These are phyloP conservation scores for Blastobotrys chiropterorum DNA, from an alignment of 805 yeast species.

Conservation along the genomic window DNA sequence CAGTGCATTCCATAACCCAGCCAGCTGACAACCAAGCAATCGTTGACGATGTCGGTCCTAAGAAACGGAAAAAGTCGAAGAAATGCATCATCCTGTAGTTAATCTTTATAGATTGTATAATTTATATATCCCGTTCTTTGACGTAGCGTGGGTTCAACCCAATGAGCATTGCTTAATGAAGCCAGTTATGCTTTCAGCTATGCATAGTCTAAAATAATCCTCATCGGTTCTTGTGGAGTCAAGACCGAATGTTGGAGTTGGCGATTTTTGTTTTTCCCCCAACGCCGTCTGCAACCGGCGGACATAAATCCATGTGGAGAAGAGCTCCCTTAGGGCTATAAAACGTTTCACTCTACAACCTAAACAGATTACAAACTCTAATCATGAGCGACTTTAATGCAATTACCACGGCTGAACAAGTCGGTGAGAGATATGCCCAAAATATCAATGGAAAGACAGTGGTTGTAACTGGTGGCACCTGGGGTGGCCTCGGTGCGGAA, in stretches of 20 bases:
- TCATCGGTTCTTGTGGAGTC: too few relatives aligned
- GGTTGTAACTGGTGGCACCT: conserved; percentile 12
- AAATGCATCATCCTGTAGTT: conserved; percentile 11
- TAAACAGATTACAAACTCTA: too few relatives aligned
- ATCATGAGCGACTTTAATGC: too few relatives aligned
- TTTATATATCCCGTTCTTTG: not conserved
- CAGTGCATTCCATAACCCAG: not conserved
- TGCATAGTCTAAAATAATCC: too few relatives aligned
- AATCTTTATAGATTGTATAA: not conserved
- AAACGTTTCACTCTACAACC: too few relatives aligned
- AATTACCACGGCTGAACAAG: too few relatives aligned
- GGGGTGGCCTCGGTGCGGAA: conserved; percentile 16
- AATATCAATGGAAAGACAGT: conserved; percentile 10
- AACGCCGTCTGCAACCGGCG: too few relatives aligned
- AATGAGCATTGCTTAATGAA: not conserved
- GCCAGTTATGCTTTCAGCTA: not conserved
- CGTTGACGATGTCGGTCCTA: not conserved
- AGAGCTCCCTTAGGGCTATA: too few relatives aligned
- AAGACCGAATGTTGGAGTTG: too few relatives aligned
- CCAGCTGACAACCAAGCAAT: not conserved
- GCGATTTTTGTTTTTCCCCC: too few relatives aligned
- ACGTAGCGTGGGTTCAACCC: not conserved
- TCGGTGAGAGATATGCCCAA: too few relatives aligned
- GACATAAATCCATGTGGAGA: too few relatives aligned
- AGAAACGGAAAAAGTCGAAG: conserved; percentile 8